Evolutionary conservation across 495 filamentous ascomycete genomes (phyloP).

Genomic region (Neurospora tetraspora): DNA sequence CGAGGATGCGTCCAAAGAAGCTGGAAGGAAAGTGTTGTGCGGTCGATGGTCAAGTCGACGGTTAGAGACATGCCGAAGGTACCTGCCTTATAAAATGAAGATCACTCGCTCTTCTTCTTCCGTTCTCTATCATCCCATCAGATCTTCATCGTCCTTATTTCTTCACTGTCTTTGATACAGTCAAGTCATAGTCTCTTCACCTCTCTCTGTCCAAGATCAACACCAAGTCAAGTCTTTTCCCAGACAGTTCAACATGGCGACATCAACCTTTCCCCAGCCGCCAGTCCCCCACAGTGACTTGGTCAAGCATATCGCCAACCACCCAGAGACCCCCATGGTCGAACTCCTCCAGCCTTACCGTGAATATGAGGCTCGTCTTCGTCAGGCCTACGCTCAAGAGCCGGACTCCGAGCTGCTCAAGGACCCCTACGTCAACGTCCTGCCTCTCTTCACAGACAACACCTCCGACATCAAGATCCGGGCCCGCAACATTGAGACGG

Average conservation of each 20-base stretch:
- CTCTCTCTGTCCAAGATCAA: not conserved
- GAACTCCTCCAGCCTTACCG: conserved; percentile 60
- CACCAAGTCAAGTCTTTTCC: not conserved
- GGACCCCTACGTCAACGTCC: conserved; percentile 53
- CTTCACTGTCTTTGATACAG: not conserved
- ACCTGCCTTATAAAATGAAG: not conserved
- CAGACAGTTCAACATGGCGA: conserved; percentile 18
- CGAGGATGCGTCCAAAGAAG: not conserved
- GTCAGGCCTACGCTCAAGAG: conserved; percentile 63
- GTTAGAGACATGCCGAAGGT: not conserved
- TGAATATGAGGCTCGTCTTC: conserved; percentile 54
- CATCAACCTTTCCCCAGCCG: conserved; percentile 29
- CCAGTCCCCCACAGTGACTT: conserved; percentile 33
- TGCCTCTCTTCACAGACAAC: conserved; percentile 56
- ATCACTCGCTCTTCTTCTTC: not conserved
- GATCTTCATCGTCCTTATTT: too few relatives aligned
- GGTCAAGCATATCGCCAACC: conserved; percentile 34
- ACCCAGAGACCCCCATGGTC: conserved; percentile 42
- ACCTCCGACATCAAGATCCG: conserved; percentile 47
- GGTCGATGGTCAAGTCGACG: not conserved
- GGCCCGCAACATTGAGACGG: conserved; percentile 49
- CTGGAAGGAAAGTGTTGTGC: not conserved
- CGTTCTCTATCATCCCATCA: not conserved
- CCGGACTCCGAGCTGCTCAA: conserved; percentile 46
- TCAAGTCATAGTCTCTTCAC: not conserved